A percentile compares a stretch with the other conserved stretches of the same genome.
Conservation (phyloP, 495 filamentous ascomycete species). For the Penicillium canescens region DNA sequence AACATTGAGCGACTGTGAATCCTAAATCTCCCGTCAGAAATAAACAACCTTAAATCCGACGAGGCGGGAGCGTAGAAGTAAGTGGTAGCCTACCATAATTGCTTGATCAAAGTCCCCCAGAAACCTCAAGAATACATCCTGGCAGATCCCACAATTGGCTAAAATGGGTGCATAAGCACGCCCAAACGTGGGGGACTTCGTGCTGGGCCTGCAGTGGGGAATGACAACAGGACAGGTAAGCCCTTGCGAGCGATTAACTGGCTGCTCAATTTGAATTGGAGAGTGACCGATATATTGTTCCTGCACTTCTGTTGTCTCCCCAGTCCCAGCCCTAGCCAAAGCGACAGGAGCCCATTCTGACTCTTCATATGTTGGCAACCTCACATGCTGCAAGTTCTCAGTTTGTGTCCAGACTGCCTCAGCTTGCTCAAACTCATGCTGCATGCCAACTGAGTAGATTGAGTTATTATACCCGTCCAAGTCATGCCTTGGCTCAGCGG, state of each 20-base stretch:
- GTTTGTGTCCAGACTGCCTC: not conserved
- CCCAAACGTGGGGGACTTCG: conserved; percentile 45
- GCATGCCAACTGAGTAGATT: too few species aligned
- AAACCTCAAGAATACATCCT: conserved; percentile 49
- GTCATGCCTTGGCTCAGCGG: not conserved
- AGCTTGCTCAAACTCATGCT: not conserved
- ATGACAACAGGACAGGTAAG: conserved; percentile 48
- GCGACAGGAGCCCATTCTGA: too few species aligned
- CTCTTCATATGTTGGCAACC: not conserved
- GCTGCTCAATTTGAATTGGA: too few species aligned
- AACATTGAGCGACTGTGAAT: not conserved
- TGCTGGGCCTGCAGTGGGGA: conserved; percentile 48
- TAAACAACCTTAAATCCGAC: not conserved
- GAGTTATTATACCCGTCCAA: not conserved
- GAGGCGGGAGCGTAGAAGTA: conserved; percentile 6
- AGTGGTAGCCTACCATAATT: conserved; percentile 35
- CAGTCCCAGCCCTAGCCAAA: too few species aligned
- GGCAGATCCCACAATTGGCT: conserved; percentile 42
- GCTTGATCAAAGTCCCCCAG: conserved; percentile 44
- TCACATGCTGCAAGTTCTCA: not conserved
- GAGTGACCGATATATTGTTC: too few species aligned
- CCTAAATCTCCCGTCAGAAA: not conserved
- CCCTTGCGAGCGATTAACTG: not conserved
- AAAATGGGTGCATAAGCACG: conserved; percentile 53
- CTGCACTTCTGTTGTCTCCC: too few species aligned